These are phyloP conservation scores for Thymus quinquecostatus DNA, from an alignment of 257 asterid species.

Conservation along the genomic window DNA sequence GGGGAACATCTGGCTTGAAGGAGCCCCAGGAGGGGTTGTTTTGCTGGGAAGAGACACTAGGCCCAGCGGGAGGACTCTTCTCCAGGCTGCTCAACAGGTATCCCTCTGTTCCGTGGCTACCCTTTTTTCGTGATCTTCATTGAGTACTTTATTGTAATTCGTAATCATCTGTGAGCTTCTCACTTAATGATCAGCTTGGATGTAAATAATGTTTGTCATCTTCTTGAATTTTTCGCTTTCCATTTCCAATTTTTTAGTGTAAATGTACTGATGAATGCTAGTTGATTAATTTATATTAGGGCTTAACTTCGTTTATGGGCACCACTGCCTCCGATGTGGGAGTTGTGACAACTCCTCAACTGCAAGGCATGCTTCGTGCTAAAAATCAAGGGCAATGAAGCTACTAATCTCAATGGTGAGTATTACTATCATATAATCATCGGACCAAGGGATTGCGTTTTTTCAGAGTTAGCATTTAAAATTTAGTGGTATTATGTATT, in stretches of 20 bases:
- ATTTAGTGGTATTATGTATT: slow-evolving; percentile 31
- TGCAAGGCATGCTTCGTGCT: slow-evolving; percentile 93
- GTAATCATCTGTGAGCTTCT: slow-evolving; percentile 5
- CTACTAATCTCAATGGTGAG: slow-evolving; percentile 51
- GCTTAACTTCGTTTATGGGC: slow-evolving; percentile 67
- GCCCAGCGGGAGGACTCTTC: slow-evolving; percentile 83
- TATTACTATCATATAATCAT: background rate
- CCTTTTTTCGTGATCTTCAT: slow-evolving; percentile 4
- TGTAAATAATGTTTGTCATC: too few relatives aligned
- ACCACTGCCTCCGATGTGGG: slow-evolving; percentile 71
- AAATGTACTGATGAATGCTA: too few relatives aligned
- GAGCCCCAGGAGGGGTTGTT: slow-evolving; percentile 50
- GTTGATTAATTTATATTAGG: slow-evolving; percentile 38
- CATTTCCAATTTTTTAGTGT: too few relatives aligned
- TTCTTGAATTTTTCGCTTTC: too few relatives aligned
- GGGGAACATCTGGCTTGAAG: slow-evolving; percentile 62
- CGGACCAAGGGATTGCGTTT: background rate
- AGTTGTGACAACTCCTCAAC: slow-evolving; percentile 86
- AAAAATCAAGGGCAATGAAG: slow-evolving; percentile 67
- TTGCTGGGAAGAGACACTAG: slow-evolving; percentile 91
- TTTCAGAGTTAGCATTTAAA: slow-evolving; percentile 9
- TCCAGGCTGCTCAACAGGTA: slow-evolving; percentile 81
- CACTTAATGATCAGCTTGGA: slow-evolving; percentile 3
- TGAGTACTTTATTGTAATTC: background rate
- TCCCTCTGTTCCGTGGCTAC: slow-evolving; percentile 6